Evolutionary conservation across 2,329 filamentous ascomycete species (phyloP).

Genomic region (Penicillium brevicompactum): DNA sequence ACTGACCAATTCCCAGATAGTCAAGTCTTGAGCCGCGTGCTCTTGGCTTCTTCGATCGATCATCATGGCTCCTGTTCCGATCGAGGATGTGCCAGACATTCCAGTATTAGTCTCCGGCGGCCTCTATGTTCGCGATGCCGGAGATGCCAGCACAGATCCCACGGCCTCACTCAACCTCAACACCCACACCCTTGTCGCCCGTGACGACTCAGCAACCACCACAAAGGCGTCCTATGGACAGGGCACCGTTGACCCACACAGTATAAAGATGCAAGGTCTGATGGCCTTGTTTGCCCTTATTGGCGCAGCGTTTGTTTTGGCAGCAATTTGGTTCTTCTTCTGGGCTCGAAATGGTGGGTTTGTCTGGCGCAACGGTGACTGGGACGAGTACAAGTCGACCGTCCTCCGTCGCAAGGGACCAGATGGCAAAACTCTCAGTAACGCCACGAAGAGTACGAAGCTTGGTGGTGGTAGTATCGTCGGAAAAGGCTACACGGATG

Average conservation of each 20-base stretch:
- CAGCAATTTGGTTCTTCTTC: constrained; percentile 96
- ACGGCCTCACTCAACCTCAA: constrained; percentile 29
- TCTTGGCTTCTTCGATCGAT: constrained; percentile 32
- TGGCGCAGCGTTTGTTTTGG: constrained; percentile 72
- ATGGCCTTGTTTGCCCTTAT: constrained; percentile 86
- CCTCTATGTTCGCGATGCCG: constrained; percentile 12
- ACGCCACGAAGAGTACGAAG: constrained; percentile 78
- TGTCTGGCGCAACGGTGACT: constrained; percentile 79
- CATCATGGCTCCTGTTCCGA: constrained; percentile 35
- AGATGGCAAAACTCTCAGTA: constrained; percentile 81
- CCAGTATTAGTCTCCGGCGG: constrained; percentile 18
- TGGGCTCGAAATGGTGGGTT: constrained; percentile 97
- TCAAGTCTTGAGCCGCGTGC: constrained; percentile 38
- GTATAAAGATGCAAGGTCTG: constrained; percentile 62
- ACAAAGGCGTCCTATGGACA: constrained; percentile 29
- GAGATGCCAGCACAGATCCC: constrained; percentile 11
- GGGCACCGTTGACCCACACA: constrained; percentile 43
- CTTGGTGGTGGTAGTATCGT: constrained; percentile 84
- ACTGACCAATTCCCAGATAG: constrained; percentile 18
- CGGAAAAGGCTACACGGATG: constrained; percentile 64
- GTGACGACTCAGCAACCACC: constrained; percentile 25
- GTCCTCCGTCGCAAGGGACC: constrained; percentile 86
- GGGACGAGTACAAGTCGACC: constrained; percentile 98
- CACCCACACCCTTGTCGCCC: constrained; percentile 29
- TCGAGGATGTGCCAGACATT: constrained; percentile 27